Conservation (phyloP, 1,139 yeast genomes). For the Scheffersomyces cryptocercus region DNA sequence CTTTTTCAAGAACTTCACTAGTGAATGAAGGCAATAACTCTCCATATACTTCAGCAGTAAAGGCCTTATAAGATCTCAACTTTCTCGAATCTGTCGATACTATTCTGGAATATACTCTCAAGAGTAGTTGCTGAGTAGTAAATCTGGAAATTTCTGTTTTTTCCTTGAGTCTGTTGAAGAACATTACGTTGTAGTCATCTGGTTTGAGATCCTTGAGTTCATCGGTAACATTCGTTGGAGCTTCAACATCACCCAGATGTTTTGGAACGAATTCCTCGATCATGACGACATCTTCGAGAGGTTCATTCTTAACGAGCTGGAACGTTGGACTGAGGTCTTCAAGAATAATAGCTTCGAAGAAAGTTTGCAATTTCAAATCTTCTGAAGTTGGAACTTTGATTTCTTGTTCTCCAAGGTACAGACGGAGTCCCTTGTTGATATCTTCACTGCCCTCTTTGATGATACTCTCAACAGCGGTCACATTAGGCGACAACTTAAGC, state of each 20-base stretch:
- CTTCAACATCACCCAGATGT: constrained; percentile 3
- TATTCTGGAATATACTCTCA: constrained; percentile 71
- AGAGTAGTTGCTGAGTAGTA: constrained; percentile 67
- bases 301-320: constrained; percentile 3
- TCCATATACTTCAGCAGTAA: constrained; percentile 90
- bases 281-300: not conserved
- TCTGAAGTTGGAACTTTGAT: constrained; percentile 14
- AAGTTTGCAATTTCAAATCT: constrained; percentile 26
- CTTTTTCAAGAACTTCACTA: constrained; percentile 65
- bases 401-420: constrained; percentile 21
- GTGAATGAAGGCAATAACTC: constrained; percentile 81
- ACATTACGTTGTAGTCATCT: constrained; percentile 19
- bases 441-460: constrained; percentile 17
- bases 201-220: constrained; percentile 16
- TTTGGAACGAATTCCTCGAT: not conserved
- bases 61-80: constrained; percentile 75
- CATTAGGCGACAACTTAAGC: constrained; percentile 37
- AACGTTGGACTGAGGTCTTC: constrained; percentile 16
- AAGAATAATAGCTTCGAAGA: constrained; percentile 25
- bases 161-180: constrained; percentile 32
- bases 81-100: constrained; percentile 74
- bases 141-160: constrained; percentile 52
- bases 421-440: constrained; percentile 33
- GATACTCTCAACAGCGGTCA: constrained; percentile 7
- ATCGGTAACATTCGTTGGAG: constrained; percentile 4